Evolutionary conservation across 768 basidiomycete species (phyloP).

Genomic region (Mycena venus): DNA sequence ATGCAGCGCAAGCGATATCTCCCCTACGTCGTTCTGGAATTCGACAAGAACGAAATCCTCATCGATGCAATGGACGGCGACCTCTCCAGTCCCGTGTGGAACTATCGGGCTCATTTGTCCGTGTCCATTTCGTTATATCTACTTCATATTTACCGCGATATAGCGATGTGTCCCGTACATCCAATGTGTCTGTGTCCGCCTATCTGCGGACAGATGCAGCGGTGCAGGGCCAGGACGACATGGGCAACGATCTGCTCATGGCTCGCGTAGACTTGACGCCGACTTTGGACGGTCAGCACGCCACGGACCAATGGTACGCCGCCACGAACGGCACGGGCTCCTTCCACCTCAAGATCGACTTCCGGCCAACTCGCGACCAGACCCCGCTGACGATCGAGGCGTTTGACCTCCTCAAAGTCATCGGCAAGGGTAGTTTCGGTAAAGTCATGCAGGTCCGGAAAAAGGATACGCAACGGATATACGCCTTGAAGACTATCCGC

Average conservation of each 20-base stretch:
- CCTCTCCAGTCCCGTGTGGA: constrained; percentile 91
- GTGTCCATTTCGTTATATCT: constrained; percentile 46
- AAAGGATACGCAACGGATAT: constrained; percentile 97
- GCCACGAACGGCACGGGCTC: constrained; percentile 89
- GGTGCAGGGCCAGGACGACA: constrained; percentile 85
- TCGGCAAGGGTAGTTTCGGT: constrained; percentile 97
- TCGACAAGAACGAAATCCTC: constrained; percentile 97
- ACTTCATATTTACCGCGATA: constrained; percentile 10
- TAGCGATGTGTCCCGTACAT: constrained; percentile 95
- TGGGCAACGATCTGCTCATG: constrained; percentile 97
- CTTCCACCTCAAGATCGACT: constrained; percentile 96
- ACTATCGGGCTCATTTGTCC: constrained; percentile 95
- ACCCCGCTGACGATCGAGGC: constrained; percentile 90
- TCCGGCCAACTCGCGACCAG: constrained; percentile 88
- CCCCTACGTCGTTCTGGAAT: constrained; percentile 97
- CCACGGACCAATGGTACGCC: constrained; percentile 92
- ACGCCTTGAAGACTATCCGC: constrained; percentile 97
- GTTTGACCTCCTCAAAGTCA: constrained; percentile 97
- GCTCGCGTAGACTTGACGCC: constrained; percentile 94
- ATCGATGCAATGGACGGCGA: constrained; percentile 98
- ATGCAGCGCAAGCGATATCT: constrained; percentile 93
- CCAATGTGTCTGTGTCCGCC: constrained; percentile 91
- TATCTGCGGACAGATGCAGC: constrained; percentile 89
- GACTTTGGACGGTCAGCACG: constrained; percentile 82
- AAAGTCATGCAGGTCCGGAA: constrained; percentile 99